Evolutionary conservation across 306 rosid genomes (phyloP), one percentile per base, ranked within the genome.

Genomic region (Inga oerstediana): DNA sequence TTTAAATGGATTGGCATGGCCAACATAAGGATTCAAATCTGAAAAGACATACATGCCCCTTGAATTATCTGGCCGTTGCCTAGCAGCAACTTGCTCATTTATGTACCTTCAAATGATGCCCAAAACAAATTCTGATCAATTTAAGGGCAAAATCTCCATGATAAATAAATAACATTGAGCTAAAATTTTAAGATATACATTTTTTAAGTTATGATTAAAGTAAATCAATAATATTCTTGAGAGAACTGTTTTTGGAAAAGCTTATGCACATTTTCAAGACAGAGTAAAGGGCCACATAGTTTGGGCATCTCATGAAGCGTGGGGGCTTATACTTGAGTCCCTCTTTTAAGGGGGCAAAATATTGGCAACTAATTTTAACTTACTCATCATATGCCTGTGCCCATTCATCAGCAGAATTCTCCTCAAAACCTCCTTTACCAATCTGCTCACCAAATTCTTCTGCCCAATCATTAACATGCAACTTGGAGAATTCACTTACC

Each of bases 1-100:
- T 91, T 97, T 97, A 69, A 94, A 87, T 76, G 99, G 99, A 87
- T 94, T 91, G 56, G 94, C 88, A 77, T 91, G 97, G 77, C 99
- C 99, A 41, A 92, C 99, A 88, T 97, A 97, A 30, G 99, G 99
- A 88, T 97, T 97, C 92, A 97, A 90, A 88, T 97, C 99, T 37
- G 99, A 94, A 82, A 97, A 97, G 78, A 88, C 98, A 77, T 97
- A 97, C 51, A 94, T 91, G 2, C 97, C 99, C 84, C 90, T 91
- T 67, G 97, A 93, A 93, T 87, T 81, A 80, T 92, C 94, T 43
- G 77, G 84, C 62, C 13, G 91, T 85, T 91, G 91, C 81, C 89
- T 94, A 81, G 87, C 77, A 80, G 88, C 89, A 70, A 87, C 87
- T 91, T 97, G 98, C 86, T 94, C 99, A 20, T 89, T 92, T 61